Evolutionary conservation across 805 yeast species (phyloP).

Genomic region (Hanseniaspora lindneri): DNA sequence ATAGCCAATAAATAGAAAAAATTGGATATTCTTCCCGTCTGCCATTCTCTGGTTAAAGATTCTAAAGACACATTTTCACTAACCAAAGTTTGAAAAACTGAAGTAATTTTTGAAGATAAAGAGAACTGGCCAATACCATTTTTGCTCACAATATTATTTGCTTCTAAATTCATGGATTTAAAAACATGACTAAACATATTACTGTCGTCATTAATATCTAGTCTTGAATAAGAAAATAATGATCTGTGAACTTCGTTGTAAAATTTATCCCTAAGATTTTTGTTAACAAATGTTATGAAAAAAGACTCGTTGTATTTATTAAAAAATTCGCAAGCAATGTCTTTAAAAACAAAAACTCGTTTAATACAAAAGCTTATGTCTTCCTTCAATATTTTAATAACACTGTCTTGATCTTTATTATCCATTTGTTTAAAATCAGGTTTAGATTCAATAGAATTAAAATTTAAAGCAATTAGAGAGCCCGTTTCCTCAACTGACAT

Average conservation of each 20-base stretch:
- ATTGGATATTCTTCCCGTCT: conserved; percentile 64
- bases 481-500: conserved; percentile 8
- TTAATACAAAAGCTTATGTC: conserved; percentile 56
- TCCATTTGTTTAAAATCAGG: background rate
- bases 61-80: conserved; percentile 29
- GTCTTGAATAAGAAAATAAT: conserved; percentile 36
- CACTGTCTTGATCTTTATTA: conserved; percentile 28
- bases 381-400: conserved; percentile 48
- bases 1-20: conserved; percentile 69
- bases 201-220: conserved; percentile 33
- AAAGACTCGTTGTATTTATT: conserved; percentile 62
- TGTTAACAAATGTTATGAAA: conserved; percentile 50
- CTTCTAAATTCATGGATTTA: conserved; percentile 35
- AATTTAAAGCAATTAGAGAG: conserved; percentile 1
- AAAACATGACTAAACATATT: conserved; percentile 40
- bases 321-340: conserved; percentile 69
- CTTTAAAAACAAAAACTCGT: conserved; percentile 63
- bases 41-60: conserved; percentile 60
- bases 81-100: conserved; percentile 29
- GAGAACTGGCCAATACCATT: conserved; percentile 29
- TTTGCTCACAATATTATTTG: conserved; percentile 25
- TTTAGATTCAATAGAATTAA: background rate
- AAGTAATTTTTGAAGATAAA: conserved; percentile 35
- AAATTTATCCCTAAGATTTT: conserved; percentile 44
- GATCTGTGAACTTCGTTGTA: conserved; percentile 38